These are phyloP conservation scores for Clavispora fructus DNA, from an alignment of 805 yeast genomes.

Conservation along the genomic window DNA sequence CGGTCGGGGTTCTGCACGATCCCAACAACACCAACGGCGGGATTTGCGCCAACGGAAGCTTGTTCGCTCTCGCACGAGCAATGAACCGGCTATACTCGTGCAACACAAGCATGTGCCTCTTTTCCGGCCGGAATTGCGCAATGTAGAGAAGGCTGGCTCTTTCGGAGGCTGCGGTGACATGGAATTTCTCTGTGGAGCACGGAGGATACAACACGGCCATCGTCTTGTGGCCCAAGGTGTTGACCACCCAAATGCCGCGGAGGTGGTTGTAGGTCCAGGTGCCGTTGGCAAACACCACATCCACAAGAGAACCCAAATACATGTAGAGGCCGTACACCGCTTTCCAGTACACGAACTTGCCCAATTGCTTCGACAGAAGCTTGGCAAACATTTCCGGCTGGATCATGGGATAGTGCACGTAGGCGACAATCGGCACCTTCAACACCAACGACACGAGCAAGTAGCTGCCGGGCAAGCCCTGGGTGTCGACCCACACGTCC, in stretches of 20 bases:
- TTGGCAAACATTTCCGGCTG: slow-evolving; percentile 82
- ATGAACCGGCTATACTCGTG: slow-evolving; percentile 57
- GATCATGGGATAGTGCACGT: slow-evolving; percentile 92
- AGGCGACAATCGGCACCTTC: slow-evolving; percentile 73
- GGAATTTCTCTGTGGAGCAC: slow-evolving; percentile 60
- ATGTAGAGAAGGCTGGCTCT: slow-evolving; percentile 44
- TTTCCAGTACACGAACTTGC: slow-evolving; percentile 66
- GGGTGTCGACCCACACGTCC: slow-evolving; percentile 90
- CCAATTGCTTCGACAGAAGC: slow-evolving; percentile 36
- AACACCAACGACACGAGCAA: slow-evolving; percentile 54
- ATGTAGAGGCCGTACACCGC: slow-evolving; percentile 58
- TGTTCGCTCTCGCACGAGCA: slow-evolving; percentile 13
- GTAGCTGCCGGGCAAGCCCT: slow-evolving; percentile 88
- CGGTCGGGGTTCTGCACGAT: slow-evolving; percentile 68
- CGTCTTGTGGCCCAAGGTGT: slow-evolving; percentile 17
- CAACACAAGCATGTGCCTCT: slow-evolving; percentile 73
- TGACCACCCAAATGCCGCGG: slow-evolving; percentile 52
- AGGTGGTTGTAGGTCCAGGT: slow-evolving; percentile 90
- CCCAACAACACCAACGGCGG: slow-evolving; percentile 77
- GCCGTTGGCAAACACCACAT: slow-evolving; percentile 71
- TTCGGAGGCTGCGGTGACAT: background rate
- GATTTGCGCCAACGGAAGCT: slow-evolving; percentile 12
- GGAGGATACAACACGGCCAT: slow-evolving; percentile 76
- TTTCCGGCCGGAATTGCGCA: slow-evolving; percentile 95
- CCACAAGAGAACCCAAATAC: slow-evolving; percentile 60